Percentiles rank a stretch among this genome's conserved stretches.
These are phyloP conservation scores for Marasmius tenuissimus DNA, from an alignment of 1,284 basidiomycete species.

Conservation along the genomic window DNA sequence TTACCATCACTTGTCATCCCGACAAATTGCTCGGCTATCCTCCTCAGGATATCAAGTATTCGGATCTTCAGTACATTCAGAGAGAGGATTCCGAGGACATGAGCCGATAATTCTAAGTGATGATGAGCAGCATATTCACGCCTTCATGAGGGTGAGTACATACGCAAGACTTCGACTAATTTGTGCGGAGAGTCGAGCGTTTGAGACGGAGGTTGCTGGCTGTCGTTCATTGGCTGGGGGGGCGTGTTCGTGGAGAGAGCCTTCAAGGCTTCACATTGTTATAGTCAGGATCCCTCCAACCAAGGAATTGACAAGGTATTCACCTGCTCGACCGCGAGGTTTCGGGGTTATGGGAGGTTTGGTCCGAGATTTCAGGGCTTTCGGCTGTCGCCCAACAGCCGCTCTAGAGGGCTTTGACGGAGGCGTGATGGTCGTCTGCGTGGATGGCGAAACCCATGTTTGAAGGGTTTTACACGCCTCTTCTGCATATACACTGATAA, in stretches of 20 bases:
- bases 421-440: conserved; percentile 15
- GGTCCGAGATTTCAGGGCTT: conserved; percentile 4
- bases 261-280: conserved; percentile 28
- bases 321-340: conserved; percentile 39
- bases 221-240: conserved; percentile 38
- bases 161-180: conserved; percentile 53
- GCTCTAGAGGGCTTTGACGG: conserved; percentile 21
- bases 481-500: conserved; percentile 47
- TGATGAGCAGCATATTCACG: conserved; percentile 17
- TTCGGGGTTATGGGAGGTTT: conserved; percentile 39
- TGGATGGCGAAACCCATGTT: conserved; percentile 24
- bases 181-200: conserved; percentile 51
- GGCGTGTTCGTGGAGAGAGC: conserved; percentile 35
- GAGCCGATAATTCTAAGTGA: conserved; percentile 54
- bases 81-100: conserved; percentile 66
- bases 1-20: conserved; percentile 53
- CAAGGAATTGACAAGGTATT: conserved; percentile 1
- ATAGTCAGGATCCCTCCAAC: conserved; percentile 6
- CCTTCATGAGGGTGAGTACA: conserved; percentile 17
- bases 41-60: conserved; percentile 47
- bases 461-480: conserved; percentile 49
- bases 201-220: conserved; percentile 36
- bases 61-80: conserved; percentile 55
- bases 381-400: conserved; percentile 4
- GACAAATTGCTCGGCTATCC: conserved; percentile 42